Evolutionary conservation across 1,284 basidiomycete genomes (phyloP), one percentile per base, ranked within the genome.

Genomic region (Phellinidium pouzarii): DNA sequence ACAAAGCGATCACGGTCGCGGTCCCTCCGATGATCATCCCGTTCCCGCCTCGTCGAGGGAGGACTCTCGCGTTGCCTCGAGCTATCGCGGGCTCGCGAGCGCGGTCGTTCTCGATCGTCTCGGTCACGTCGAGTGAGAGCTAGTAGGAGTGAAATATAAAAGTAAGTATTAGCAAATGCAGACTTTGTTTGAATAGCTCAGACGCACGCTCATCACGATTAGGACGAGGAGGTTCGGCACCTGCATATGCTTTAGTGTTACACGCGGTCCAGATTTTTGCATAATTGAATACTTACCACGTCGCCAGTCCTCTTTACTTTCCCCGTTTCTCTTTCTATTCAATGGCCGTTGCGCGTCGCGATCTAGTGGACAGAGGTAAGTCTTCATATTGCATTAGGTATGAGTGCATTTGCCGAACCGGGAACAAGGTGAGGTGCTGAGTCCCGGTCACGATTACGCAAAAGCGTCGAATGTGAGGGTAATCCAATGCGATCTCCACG

Each of bases 291-390:
- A n/a, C 71, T 56, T 61, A 87, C 87, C 84, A 78, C 84, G 77
- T 62, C 87, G 76, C 87, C 87, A 90, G 63, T 90, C 87, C 60
- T 90, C 86, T 59, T 77, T 80, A 40, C 71, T 72, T 64, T 89
- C 87, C 38, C 81, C 85, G 73, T 71, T 66, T 83, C 87, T 68
- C 82, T 82, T 71, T 78, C 86, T 44, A 68, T 60, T 27, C 34
- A 37, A 37, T 26, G 44, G 42, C 6, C 55, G 52, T 44, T 49
- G 45, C n/a, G 40, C 17, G 11, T 56, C 54, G 6, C 50, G 54
- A 20, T 56, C 50, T 56, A n/a, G 2, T 22, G n/a, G 8, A 27
- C 14, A 23, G 17, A n/a, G 37, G 19, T 17, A n/a, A 43, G 31
- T 42, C 49, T 26, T 8, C 4, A 11, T 26, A 4, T 17, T 3